Evolutionary conservation across 352 stramenopile genomes (phyloP), one percentile per base, ranked within the genome.

Genomic region (Phytophthora hibernalis): DNA sequence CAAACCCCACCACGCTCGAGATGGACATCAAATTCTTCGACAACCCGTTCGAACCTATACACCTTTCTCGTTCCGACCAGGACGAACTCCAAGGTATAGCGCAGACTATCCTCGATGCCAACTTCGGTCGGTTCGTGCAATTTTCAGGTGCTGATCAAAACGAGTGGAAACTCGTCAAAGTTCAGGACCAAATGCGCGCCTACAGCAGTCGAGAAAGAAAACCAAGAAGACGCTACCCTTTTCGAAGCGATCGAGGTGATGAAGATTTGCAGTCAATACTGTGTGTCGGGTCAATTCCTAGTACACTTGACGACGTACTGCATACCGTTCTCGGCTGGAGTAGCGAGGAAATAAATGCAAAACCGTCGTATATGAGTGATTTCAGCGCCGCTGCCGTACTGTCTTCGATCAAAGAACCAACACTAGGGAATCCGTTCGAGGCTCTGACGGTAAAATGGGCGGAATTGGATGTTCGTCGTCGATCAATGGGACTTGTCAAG

Each of bases 331-430:
- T 44, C 5, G 38, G 38, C 50, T 64, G 1, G 13, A 42, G 35
- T 42, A 42, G 35, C 16, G 69, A 80, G 4, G 45, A 48, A 10
- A 75, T 63, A 28, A 50, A 61, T 21, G 53, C 68, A n/a, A 76
- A 76, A 42, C 52, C 73, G 3, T 73, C 69, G 10, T 80, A 85
- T 38, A 61, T 82, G 18, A 65, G 79, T 20, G 62, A 70, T 33
- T 53, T 77, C n/a, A 67, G 52, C 22, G 62, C 70, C 56, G 60
- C 70, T 24, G 70, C 68, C 1, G 49, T 85, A 15, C 56, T 90
- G 4, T 68, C 70, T 4, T 61, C 48, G 0, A 49, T 87, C 15
- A 65, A 80, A 28, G 40, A 69, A 3, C 73, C 80, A 3, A 80
- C 73, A 9, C 15, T 33, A 20, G 60, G 75, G 22, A 68, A 85